Percentiles rank a stretch among this genome's conserved stretches.
phyloP scores from a whole-genome alignment of 208 protist species.

The Tritrichomonas foetus region DNA sequence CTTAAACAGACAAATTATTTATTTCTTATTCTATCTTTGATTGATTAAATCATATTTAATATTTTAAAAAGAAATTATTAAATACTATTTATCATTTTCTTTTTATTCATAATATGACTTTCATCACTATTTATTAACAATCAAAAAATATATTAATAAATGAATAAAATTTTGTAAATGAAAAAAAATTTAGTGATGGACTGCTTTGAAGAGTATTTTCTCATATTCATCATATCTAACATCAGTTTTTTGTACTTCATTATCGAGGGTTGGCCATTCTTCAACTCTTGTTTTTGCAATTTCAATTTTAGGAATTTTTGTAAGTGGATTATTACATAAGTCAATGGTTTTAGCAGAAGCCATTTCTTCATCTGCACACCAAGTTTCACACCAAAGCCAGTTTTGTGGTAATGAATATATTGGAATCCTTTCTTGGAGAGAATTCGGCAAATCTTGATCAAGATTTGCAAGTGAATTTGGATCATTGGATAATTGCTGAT shows the following conservation, averaged over 20 bases:
- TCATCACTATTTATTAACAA: too few species aligned
- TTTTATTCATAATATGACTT: too few species aligned
- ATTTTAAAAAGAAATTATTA: too few species aligned
- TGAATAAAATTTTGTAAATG: too few species aligned
- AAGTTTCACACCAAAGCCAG: slow-evolving; percentile 66
- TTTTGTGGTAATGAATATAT: slow-evolving; percentile 63
- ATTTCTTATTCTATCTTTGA: too few species aligned
- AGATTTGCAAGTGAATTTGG: slow-evolving; percentile 54
- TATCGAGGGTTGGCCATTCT: background rate
- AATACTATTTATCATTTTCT: too few species aligned
- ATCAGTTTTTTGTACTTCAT: background rate
- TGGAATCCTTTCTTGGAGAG: slow-evolving; percentile 53
- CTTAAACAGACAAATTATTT: too few species aligned
- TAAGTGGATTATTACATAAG: slow-evolving; percentile 65
- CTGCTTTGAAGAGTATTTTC: background rate
- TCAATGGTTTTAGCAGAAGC: slow-evolving; percentile 60
- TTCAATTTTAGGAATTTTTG: slow-evolving; percentile 61
- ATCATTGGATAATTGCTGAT: slow-evolving; percentile 56
- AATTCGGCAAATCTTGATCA: slow-evolving; percentile 63
- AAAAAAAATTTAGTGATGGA: too few species aligned
- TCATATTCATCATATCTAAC: background rate
- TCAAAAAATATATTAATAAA: too few species aligned
- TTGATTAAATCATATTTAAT: too few species aligned
- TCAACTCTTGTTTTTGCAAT: background rate
- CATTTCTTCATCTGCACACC: slow-evolving; percentile 53